phyloP scores from a whole-genome alignment of 2,329 filamentous ascomycete genomes.

The Westerdykella sp. region DNA sequence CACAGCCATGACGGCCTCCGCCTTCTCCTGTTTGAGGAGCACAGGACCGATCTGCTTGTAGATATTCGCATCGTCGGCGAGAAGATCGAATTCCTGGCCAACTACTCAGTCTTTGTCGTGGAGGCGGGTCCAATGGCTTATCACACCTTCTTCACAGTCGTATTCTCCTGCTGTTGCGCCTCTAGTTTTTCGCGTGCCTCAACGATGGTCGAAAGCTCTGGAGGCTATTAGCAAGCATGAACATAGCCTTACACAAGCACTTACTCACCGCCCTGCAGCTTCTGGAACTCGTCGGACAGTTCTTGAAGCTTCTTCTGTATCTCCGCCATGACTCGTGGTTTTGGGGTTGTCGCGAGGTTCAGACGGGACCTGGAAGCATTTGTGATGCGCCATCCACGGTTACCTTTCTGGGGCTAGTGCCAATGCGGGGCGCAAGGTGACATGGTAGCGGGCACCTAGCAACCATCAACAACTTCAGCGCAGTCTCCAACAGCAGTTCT shows the following conservation, averaged over 20 bases:
- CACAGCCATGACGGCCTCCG: conserved; percentile 84
- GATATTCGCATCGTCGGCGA: conserved; percentile 78
- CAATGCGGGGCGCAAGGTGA: conserved; percentile 7
- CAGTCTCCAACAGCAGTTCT: neutral
- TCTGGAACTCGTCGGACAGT: conserved; percentile 81
- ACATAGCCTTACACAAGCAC: neutral
- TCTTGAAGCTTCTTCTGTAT: conserved; percentile 71
- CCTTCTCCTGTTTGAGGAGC: conserved; percentile 86
- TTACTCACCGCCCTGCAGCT: conserved; percentile 68
- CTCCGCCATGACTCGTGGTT: conserved; percentile 40
- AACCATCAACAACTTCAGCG: conserved; percentile 4
- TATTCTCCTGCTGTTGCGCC: conserved; percentile 89
- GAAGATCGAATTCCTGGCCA: conserved; percentile 69
- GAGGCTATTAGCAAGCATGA: conserved; percentile 11
- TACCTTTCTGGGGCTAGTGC: conserved; percentile 2
- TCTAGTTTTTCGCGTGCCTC: conserved; percentile 84
- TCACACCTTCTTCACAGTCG: conserved; percentile 71
- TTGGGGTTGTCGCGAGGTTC: neutral
- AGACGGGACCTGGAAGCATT: neutral
- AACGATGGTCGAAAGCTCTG: conserved; percentile 74
- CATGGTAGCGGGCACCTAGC: conserved; percentile 5
- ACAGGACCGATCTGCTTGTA: conserved; percentile 95
- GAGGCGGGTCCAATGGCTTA: neutral
- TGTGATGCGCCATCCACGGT: neutral
- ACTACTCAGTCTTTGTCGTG: neutral